These are phyloP conservation scores for Monosporozyma aquatica DNA, from an alignment of 805 yeast species.

Conservation along the genomic window DNA sequence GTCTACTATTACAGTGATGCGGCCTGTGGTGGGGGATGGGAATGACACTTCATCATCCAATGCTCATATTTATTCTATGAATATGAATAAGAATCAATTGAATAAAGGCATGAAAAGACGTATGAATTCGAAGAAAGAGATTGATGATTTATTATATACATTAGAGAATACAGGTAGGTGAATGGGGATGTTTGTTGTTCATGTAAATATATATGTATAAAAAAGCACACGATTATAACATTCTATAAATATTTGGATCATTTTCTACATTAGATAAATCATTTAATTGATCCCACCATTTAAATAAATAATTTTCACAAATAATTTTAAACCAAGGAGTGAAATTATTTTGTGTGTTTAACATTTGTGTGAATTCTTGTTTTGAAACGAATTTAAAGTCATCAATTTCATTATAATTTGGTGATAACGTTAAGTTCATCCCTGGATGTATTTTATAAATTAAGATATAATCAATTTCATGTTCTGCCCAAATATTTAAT, in stretches of 20 bases:
- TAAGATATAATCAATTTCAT: slow-evolving; percentile 91
- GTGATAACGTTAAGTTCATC: slow-evolving; percentile 37
- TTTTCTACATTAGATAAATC: slow-evolving; percentile 42
- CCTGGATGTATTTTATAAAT: slow-evolving; percentile 51
- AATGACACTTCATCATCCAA: too few relatives aligned
- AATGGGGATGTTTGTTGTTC: too few relatives aligned
- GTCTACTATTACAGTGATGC: slow-evolving; percentile 1
- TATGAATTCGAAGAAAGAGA: background rate
- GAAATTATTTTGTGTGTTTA: too few relatives aligned
- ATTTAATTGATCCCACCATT: slow-evolving; percentile 86
- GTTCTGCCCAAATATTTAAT: slow-evolving; percentile 74
- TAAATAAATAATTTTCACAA: slow-evolving; percentile 80
- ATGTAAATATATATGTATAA: slow-evolving; percentile 2
- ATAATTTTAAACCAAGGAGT: slow-evolving; percentile 98
- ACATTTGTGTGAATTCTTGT: slow-evolving; percentile 64
- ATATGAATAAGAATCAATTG: background rate
- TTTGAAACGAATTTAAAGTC: slow-evolving; percentile 68
- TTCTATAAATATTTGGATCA: slow-evolving; percentile 31
- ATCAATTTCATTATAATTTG: slow-evolving; percentile 78
- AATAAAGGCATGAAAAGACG: background rate
- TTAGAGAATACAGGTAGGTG: slow-evolving; percentile 6
- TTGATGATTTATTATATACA: slow-evolving; percentile 3
- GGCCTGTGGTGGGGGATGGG: too few relatives aligned
- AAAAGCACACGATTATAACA: slow-evolving; percentile 20
- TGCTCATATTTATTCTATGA: slow-evolving; percentile 1